These are phyloP conservation scores for Dryas drummondii DNA, from an alignment of 306 rosid genomes.

Conservation along the genomic window DNA sequence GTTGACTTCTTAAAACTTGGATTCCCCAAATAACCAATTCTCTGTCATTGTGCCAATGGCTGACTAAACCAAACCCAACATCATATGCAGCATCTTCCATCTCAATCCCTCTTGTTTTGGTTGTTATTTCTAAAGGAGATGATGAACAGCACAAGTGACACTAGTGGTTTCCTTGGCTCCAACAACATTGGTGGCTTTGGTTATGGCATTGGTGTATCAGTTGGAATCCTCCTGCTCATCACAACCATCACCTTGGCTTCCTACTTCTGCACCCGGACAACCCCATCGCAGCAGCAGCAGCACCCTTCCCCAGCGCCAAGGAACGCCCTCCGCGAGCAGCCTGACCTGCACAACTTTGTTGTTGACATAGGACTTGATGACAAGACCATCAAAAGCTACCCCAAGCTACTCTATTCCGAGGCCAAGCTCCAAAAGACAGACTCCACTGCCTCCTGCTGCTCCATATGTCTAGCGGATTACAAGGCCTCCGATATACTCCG, in stretches of 20 bases:
- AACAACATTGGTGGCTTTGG: conserved; percentile 65
- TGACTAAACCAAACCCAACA: conserved; percentile 23
- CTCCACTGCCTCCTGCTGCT: conserved; percentile 62
- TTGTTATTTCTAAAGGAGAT: background rate
- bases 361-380: conserved; percentile 74
- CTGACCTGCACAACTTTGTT: conserved; percentile 39
- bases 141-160: conserved; percentile 47
- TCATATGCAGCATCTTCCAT: conserved; percentile 13
- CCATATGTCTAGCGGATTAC: conserved; percentile 82
- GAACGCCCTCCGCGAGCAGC: background rate
- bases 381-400: conserved; percentile 60
- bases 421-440: conserved; percentile 47
- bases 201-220: conserved; percentile 81
- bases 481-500: conserved; percentile 54
- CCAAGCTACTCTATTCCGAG: conserved; percentile 69
- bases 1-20: conserved; percentile 51
- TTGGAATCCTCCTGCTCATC: conserved; percentile 77
- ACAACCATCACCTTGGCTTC: conserved; percentile 85
- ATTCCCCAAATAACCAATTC: conserved; percentile 31
- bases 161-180: conserved; percentile 59
- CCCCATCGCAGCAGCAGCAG: conserved; percentile 14
- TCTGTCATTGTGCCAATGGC: conserved; percentile 27
- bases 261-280: conserved; percentile 62
- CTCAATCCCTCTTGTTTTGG: conserved; percentile 6
- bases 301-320: conserved; percentile 22